Conservation (phyloP, 805 yeast species). For the Lachancea kluyveri region DNA sequence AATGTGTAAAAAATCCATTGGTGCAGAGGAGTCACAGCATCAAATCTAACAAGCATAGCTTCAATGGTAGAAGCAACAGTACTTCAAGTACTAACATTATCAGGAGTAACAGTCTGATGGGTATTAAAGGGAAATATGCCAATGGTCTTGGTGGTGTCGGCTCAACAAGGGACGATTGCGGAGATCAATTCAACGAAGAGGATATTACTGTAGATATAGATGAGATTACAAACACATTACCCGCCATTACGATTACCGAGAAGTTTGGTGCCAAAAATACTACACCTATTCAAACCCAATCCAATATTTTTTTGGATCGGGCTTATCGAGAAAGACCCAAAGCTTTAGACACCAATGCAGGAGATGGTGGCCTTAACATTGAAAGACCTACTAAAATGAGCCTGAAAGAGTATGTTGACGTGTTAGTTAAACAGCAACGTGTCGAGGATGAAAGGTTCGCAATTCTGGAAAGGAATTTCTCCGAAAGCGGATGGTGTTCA, state of each 20-base stretch:
- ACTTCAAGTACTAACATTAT: conserved; percentile 3
- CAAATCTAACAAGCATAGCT: conserved; percentile 1
- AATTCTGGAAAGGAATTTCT: conserved; percentile 19
- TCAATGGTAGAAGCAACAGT: not conserved
- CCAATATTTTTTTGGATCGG: conserved; percentile 18
- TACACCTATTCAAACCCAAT: conserved; percentile 18
- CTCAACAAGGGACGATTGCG: conserved; percentile 2
- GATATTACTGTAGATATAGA: conserved; percentile 17
- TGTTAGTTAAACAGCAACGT: conserved; percentile 22
- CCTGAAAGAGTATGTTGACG: conserved; percentile 20
- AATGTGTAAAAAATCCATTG: not conserved
- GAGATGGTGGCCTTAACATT: not conserved
- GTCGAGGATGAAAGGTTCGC: conserved; percentile 26
- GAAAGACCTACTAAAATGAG: conserved; percentile 15
- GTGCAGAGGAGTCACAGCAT: conserved; percentile 1
- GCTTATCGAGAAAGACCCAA: conserved; percentile 8
- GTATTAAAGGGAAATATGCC: too few species aligned
- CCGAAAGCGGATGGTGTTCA: conserved; percentile 28
- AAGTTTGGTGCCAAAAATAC: conserved; percentile 13
- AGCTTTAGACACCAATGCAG: not conserved
- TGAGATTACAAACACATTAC: conserved; percentile 18
- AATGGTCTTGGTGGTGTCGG: too few species aligned
- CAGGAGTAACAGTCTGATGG: conserved; percentile 5
- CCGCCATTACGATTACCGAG: conserved; percentile 23
- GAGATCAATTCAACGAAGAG: conserved; percentile 3